phyloP scores from a whole-genome alignment of 495 filamentous ascomycete genomes.

The Tuber aestivum region DNA sequence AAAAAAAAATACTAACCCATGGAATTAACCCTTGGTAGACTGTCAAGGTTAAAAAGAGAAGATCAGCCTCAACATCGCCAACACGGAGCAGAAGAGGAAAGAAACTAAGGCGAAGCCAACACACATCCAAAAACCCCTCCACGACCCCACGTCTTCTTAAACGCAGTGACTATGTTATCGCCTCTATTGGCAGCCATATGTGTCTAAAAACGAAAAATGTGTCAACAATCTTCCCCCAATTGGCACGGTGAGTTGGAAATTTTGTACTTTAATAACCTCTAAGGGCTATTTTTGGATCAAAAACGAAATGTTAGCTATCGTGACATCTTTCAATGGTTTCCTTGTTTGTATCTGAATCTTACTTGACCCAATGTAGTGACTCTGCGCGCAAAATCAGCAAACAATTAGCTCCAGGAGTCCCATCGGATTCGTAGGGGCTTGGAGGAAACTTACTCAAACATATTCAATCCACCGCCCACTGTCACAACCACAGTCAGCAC shows the following conservation, averaged over 20 bases:
- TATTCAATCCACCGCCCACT: constrained; percentile 92
- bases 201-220: constrained; percentile 50
- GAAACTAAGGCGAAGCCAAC: constrained; percentile 45
- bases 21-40: constrained; percentile 99
- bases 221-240: background rate
- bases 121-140: constrained; percentile 93
- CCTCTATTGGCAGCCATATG: constrained; percentile 95
- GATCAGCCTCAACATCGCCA: constrained; percentile 1
- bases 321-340: background rate
- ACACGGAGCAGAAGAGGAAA: background rate
- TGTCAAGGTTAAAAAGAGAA: constrained; percentile 43
- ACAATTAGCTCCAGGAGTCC: constrained; percentile 15
- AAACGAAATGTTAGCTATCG: constrained; percentile 25
- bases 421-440: constrained; percentile 1
- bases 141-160: constrained; percentile 83
- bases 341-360: constrained; percentile 20
- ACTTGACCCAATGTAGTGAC: constrained; percentile 84
- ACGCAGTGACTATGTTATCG: constrained; percentile 76
- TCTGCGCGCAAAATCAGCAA: constrained; percentile 39
- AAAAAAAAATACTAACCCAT: constrained; percentile 54
- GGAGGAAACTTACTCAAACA: constrained; percentile 74
- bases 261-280: constrained; percentile 73
- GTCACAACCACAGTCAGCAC: constrained; percentile 14
- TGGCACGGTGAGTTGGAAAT: background rate
- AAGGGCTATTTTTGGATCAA: constrained; percentile 61